Evolutionary conservation across 176 grass and related monocot species (phyloP), one percentile per base, ranked within the genome.

Genomic region (Zea luxurians): DNA sequence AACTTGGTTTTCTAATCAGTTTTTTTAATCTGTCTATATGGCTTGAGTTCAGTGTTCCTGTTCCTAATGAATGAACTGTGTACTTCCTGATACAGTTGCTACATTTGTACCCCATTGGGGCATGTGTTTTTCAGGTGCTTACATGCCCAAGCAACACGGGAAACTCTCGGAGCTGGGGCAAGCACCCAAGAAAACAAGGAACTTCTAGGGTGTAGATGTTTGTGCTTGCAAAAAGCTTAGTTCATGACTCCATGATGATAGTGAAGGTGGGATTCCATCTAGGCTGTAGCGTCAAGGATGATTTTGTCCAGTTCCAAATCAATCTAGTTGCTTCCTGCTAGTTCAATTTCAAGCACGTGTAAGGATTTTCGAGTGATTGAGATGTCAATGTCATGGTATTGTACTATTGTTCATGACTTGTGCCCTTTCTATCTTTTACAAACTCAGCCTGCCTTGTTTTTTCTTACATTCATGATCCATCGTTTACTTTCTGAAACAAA

Each of bases 151-250:
- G 61, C 79, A 83, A 35, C 70, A 82, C 12, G 90, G 80, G 18
- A 73, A 70, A 57, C 13, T 82, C 53, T 47, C 36, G 3, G 84
- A 87, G 34, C 35, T 73, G 10, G 69, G 70, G 63, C 84, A 80
- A 48, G 35, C 84, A 45, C 47, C 46, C 34, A 89, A 96, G 70
- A 88, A 91, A 81, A 92, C 81, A 43, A 85, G 83, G 71, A 91
- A 77, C 66, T 92, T 90, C 59, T 82, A 82, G 82, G 15, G 21
- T n/a, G n/a, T 44, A 78, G 10, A 10, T 71, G 11, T 55, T 52
- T 78, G 27, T 45, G 12, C 18, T 79, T 46, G 16, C 35, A 12
- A 10, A 52, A 74, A 77, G 54, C 53, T 13, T 83, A 82, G 38
- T 68, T 63, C 34, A 34, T 60, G 36, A 78, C 38, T 68, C 74